These are phyloP conservation scores for Xylaria sp. DNA, from an alignment of 2,329 filamentous ascomycete genomes.

Conservation along the genomic window DNA sequence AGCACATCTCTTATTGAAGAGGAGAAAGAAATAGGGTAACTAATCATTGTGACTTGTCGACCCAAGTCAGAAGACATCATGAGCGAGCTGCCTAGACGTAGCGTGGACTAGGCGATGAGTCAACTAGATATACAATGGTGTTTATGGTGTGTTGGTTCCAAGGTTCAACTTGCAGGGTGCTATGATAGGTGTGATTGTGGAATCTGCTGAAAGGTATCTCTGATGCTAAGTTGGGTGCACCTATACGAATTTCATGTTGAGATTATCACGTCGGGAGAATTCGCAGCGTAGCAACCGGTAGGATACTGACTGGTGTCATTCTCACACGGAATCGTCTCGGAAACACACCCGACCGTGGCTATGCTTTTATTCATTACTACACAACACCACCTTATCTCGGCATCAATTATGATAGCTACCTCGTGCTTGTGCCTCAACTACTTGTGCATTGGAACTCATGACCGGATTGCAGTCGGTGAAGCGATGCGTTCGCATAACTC, in stretches of 20 bases:
- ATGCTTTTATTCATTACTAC: slow-evolving; percentile 10
- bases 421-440: background rate
- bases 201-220: background rate
- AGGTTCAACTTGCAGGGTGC: background rate
- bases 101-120: slow-evolving; percentile 7
- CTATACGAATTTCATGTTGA: background rate
- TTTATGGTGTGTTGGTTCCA: background rate
- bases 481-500: slow-evolving; percentile 4
- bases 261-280: background rate
- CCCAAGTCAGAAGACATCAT: background rate
- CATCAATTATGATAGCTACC: background rate
- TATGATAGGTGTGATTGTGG: background rate
- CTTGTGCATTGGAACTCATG: background rate
- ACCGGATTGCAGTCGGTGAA: slow-evolving; percentile 14
- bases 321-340: slow-evolving; percentile 22
- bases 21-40: slow-evolving; percentile 9
- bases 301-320: background rate
- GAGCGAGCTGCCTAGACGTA: slow-evolving; percentile 14
- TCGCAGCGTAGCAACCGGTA: background rate
- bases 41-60: background rate
- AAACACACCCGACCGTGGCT: slow-evolving; percentile 22
- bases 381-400: background rate
- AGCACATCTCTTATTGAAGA: background rate
- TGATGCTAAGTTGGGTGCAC: background rate
- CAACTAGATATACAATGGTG: background rate